Conservation (phyloP, 2,329 filamentous ascomycete species). For the Clonostachys rhizophaga region DNA sequence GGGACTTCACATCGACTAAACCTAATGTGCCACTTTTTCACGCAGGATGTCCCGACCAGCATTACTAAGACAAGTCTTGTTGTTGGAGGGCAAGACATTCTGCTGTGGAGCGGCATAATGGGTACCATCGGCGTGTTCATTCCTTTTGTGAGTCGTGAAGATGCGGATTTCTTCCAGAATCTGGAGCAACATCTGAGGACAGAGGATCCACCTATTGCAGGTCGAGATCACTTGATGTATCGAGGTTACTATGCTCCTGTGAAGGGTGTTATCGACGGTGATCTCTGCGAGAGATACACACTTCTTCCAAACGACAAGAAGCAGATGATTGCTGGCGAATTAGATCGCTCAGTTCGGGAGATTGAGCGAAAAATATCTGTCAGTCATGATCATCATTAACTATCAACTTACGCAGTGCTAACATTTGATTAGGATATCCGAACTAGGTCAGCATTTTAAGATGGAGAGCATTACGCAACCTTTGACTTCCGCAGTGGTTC, state of each 20-base stretch:
- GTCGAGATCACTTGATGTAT: slow-evolving; percentile 93
- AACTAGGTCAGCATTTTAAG: slow-evolving; percentile 54
- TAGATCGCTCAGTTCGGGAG: slow-evolving; percentile 86
- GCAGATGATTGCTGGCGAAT: slow-evolving; percentile 87
- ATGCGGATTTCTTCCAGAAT: slow-evolving; percentile 96
- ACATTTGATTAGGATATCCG: slow-evolving; percentile 43
- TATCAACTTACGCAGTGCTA: slow-evolving; percentile 33
- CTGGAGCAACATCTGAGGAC: slow-evolving; percentile 83
- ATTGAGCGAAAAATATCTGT: slow-evolving; percentile 93
- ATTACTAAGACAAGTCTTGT: slow-evolving; percentile 87
- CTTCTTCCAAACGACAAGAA: slow-evolving; percentile 84
- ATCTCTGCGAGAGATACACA: slow-evolving; percentile 89
- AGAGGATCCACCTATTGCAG: slow-evolving; percentile 83
- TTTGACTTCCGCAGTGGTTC: too few species aligned
- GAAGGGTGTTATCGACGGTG: slow-evolving; percentile 95
- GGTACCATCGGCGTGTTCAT: slow-evolving; percentile 92
- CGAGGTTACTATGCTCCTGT: slow-evolving; percentile 93
- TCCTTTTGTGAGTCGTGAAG: slow-evolving; percentile 85
- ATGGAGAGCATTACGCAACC: too few species aligned
- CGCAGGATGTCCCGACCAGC: slow-evolving; percentile 87
- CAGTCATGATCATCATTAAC: slow-evolving; percentile 34
- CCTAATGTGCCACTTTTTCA: slow-evolving; percentile 83
- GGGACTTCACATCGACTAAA: slow-evolving; percentile 81
- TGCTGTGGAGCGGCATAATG: slow-evolving; percentile 92
- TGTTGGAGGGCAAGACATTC: slow-evolving; percentile 83